Conservation (phyloP, 2,329 filamentous ascomycete genomes). For the Arthrinium puccinioides region DNA sequence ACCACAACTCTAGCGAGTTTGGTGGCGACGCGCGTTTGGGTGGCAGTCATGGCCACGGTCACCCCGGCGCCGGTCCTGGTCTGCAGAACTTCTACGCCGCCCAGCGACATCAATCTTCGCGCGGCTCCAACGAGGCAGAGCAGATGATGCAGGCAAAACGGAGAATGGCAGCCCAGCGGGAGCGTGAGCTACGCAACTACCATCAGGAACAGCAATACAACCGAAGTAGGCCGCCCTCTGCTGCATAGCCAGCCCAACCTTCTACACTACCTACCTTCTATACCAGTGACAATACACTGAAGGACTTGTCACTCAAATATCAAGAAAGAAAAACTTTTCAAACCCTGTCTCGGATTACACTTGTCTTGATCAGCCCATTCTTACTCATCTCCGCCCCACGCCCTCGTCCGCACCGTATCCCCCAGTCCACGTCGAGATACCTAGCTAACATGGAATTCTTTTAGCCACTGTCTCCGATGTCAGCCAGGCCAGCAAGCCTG, state of each 20-base stretch:
- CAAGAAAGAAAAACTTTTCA: constrained; percentile 1
- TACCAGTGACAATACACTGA: constrained; percentile 4
- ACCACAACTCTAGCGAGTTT: too few relatives aligned
- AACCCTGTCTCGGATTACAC: background rate
- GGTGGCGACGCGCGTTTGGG: constrained; percentile 66
- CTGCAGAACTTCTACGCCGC: constrained; percentile 90
- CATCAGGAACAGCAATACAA: constrained; percentile 99
- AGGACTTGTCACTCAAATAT: constrained; percentile 1
- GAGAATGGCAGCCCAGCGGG: constrained; percentile 97
- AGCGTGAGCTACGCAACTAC: constrained; percentile 98
- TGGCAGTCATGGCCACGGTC: constrained; percentile 42
- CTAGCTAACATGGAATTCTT: too few relatives aligned
- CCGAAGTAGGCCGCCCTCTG: constrained; percentile 86
- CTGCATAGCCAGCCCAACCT: constrained; percentile 51
- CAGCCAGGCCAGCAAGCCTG: constrained; percentile 59
- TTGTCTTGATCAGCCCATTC: background rate
- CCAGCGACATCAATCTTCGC: constrained; percentile 82
- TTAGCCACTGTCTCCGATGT: constrained; percentile 46
- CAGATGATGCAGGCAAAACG: constrained; percentile 99
- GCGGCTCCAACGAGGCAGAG: constrained; percentile 84
- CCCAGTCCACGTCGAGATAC: too few relatives aligned
- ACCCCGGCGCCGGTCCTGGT: constrained; percentile 33
- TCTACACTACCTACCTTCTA: constrained; percentile 7
- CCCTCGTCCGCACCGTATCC: too few relatives aligned
- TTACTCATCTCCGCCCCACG: background rate